Evolutionary conservation across 257 asterid species (phyloP).

Genomic region (Scutellaria minor): DNA sequence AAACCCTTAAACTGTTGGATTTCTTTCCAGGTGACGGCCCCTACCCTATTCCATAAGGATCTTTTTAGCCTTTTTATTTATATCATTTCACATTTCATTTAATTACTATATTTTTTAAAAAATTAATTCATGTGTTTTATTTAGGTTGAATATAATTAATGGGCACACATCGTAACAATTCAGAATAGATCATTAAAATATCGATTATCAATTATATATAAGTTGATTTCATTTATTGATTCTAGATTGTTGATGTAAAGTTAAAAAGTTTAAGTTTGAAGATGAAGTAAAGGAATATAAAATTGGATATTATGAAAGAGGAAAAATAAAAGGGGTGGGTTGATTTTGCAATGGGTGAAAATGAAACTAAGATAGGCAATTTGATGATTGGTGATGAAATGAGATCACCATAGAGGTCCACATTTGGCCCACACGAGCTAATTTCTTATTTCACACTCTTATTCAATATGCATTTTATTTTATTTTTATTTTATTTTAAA

Average conservation of each 20-base stretch:
- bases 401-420: slow-evolving; percentile 13
- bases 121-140: neutral
- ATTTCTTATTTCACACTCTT: slow-evolving; percentile 30
- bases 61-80: no score
- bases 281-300: neutral
- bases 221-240: no score
- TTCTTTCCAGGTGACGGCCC: slow-evolving; percentile 12
- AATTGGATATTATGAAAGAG: neutral
- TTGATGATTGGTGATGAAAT: slow-evolving; percentile 16
- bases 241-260: no score
- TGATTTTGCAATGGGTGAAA: neutral
- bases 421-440: slow-evolving; percentile 3
- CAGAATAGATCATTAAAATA: no score
- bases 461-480: neutral
- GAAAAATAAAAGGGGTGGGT: neutral
- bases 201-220: no score
- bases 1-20: no score
- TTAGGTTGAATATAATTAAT: no score
- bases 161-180: no score
- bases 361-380: neutral
- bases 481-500: no score
- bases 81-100: no score
- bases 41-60: slow-evolving; percentile 3
- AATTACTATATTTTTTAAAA: no score
- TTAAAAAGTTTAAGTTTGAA: no score